These are phyloP conservation scores for Chlorella ohadii DNA, from an alignment of 139 green algal species.

Conservation along the genomic window DNA sequence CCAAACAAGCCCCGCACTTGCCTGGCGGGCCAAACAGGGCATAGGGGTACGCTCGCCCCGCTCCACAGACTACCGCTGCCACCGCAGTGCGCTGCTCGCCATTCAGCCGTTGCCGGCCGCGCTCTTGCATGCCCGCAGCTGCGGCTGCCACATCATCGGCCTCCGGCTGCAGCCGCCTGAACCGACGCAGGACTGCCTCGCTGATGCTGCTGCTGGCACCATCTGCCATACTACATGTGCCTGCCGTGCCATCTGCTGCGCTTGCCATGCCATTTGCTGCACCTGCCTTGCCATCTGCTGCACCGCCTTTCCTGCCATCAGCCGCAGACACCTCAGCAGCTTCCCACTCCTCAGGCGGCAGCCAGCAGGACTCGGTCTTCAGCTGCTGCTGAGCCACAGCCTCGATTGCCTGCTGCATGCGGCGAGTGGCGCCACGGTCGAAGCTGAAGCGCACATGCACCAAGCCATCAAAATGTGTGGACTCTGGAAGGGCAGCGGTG, in stretches of 20 bases:
- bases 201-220: not conserved
- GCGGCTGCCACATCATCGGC: not conserved
- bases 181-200: conserved; percentile 7
- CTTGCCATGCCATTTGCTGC: too few relatives aligned
- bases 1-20: not conserved
- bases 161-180: conserved; percentile 1
- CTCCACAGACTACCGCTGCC: conserved; percentile 54
- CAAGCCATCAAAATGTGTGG: conserved; percentile 29
- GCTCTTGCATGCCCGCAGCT: not conserved
- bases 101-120: conserved; percentile 53
- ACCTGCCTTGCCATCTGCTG: too few relatives aligned
- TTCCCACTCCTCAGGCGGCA: not conserved
- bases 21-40: conserved; percentile 73
- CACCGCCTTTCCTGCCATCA: not conserved
- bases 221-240: too few relatives aligned
- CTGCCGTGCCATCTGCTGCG: not conserved
- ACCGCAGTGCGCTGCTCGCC: conserved; percentile 66
- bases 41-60: conserved; percentile 43
- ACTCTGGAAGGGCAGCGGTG: too few relatives aligned
- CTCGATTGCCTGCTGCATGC: conserved; percentile 54
- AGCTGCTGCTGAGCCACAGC: not conserved
- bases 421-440: conserved; percentile 43
- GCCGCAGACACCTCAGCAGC: not conserved
- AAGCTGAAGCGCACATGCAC: conserved; percentile 68
- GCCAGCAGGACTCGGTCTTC: not conserved